phyloP scores from a whole-genome alignment of 1,284 basidiomycete genomes.

The Xerocomus nothofagi region DNA sequence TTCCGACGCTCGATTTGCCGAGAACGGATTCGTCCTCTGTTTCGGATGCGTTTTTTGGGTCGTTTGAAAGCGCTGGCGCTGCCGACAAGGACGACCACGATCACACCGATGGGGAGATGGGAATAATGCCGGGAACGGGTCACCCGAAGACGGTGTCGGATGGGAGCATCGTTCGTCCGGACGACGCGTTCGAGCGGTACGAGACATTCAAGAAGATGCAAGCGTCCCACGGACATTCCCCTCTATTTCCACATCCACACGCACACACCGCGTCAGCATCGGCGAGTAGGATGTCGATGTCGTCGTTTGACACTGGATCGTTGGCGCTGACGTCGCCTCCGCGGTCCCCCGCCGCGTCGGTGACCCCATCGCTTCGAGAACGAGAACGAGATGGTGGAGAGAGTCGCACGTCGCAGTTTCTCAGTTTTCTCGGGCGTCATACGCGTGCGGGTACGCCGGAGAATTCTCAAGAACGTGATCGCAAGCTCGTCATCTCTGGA shows the following conservation, averaged over 20 bases:
- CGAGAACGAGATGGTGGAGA: slow-evolving; percentile 17
- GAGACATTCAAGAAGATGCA: slow-evolving; percentile 70
- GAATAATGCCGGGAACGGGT: not conserved
- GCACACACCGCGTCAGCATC: slow-evolving; percentile 28
- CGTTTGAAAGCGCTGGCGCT: not conserved
- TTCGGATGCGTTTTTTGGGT: not conserved
- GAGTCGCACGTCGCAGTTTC: slow-evolving; percentile 43
- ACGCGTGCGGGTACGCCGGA: slow-evolving; percentile 31
- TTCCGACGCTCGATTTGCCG: slow-evolving; percentile 40
- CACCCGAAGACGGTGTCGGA: slow-evolving; percentile 15
- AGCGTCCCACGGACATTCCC: slow-evolving; percentile 31
- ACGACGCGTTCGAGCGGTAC: slow-evolving; percentile 91
- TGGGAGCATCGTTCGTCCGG: slow-evolving; percentile 39
- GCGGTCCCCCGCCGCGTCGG: slow-evolving; percentile 34
- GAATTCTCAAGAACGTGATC: slow-evolving; percentile 39
- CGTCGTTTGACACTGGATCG: slow-evolving; percentile 57
- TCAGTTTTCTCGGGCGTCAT: slow-evolving; percentile 59
- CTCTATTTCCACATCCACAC: slow-evolving; percentile 12
- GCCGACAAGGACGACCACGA: not conserved
- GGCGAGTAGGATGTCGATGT: slow-evolving; percentile 51
- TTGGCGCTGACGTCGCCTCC: slow-evolving; percentile 42
- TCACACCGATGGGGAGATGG: not conserved
- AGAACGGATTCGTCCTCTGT: slow-evolving; percentile 22
- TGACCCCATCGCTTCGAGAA: slow-evolving; percentile 28
- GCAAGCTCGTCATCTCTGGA: slow-evolving; percentile 54